Evolutionary conservation across 164 flowering plant species (phyloP).

Genomic region (Liriodendron chinense): DNA sequence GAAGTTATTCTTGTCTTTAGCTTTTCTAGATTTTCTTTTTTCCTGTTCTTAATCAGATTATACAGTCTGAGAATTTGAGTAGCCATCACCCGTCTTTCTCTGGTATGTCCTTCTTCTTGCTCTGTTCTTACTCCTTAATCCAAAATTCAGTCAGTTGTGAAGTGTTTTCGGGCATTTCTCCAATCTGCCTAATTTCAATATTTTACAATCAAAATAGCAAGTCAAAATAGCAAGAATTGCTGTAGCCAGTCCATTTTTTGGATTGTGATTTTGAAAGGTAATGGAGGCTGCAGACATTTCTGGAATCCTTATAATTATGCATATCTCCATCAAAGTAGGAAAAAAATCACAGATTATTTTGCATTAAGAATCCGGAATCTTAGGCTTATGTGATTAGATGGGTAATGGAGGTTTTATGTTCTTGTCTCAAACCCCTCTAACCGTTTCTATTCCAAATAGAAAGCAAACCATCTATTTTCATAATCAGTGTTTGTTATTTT

Average conservation of each 20-base stretch:
- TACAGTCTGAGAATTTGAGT: constrained; percentile 3
- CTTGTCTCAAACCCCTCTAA: background rate
- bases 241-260: too few species aligned
- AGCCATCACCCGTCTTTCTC: background rate
- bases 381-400: background rate
- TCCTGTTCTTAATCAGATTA: background rate
- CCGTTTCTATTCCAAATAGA: background rate
- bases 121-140: background rate
- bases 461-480: background rate
- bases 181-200: background rate
- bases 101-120: background rate
- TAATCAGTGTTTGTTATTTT: background rate
- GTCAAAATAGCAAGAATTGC: background rate
- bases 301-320: background rate
- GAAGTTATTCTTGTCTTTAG: background rate
- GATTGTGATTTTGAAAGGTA: background rate
- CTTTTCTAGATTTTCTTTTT: background rate
- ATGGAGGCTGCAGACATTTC: background rate
- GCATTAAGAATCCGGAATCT: background rate
- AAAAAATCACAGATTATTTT: background rate
- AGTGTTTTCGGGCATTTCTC: background rate
- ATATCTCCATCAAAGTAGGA: too few species aligned
- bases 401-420: background rate
- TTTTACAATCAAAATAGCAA: background rate
- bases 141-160: background rate